Conservation (phyloP, 345 rosid genomes). For the Eucalyptus virginea region DNA sequence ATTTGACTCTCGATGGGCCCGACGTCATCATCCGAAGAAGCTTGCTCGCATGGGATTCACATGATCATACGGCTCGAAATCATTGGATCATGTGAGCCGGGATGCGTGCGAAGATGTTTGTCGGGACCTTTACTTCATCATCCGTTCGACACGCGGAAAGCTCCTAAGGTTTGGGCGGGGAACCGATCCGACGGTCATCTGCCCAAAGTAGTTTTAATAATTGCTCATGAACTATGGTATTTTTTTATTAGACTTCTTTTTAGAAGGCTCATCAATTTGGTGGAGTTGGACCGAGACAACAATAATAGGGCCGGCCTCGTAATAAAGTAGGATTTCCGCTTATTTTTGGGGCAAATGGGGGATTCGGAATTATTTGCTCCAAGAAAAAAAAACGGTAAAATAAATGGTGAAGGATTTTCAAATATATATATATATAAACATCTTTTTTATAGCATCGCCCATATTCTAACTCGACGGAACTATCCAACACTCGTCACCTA, state of each 20-base stretch:
- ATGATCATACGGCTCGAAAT: background rate
- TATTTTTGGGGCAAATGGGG: background rate
- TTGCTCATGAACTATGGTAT: background rate
- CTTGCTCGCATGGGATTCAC: background rate
- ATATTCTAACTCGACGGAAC: background rate
- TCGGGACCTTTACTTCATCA: background rate
- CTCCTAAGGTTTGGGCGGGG: background rate
- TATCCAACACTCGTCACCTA: background rate
- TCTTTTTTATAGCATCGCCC: background rate
- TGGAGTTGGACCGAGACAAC: background rate
- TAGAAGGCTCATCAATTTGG: background rate
- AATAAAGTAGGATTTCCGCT: background rate
- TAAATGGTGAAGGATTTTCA: background rate
- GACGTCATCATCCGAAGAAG: background rate
- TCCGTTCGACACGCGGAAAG: background rate
- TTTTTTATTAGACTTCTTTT: background rate
- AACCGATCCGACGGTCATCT: background rate
- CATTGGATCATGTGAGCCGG: background rate
- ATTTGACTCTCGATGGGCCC: background rate
- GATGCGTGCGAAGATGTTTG: background rate
- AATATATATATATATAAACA: background rate
- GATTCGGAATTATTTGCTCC: background rate
- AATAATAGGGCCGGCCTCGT: background rate
- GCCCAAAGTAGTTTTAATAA: background rate
- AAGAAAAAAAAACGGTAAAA: background rate